Evolutionary conservation across 352 stramenopile genomes (phyloP), one percentile per base, ranked within the genome.

Genomic region (Thraustotheca clavata): DNA sequence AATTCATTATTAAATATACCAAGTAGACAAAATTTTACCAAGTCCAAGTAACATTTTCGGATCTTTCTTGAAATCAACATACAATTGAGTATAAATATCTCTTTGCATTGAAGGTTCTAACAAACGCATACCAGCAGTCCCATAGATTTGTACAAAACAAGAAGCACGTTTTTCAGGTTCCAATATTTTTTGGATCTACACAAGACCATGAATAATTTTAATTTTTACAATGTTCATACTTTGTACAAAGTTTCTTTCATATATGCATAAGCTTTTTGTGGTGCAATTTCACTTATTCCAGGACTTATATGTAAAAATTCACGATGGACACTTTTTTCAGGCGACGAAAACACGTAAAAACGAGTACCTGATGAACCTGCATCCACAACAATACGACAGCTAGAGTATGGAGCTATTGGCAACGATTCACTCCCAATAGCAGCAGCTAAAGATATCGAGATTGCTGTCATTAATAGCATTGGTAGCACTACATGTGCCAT

Each of bases 311-410:
- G 24, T 20, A 46, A 18, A 22, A 65, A 65, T 12, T 29, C 11
- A 31, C 43, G 29, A 32, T 18, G 8, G 16, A 54, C 11, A 4
- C 8, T 18, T 7, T 43, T 18, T 22, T 41, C 33, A 24, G 26
- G 20, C 4, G 8, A 50, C 8, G 36, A 9, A 16, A 65, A 24
- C 27, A 54, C 36, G 32, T 49, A 61, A 27, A 61, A 61, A 5
- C 31, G 5, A 7, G 33, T 61, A 32, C 33, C 35, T 8, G 57
- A 50, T 12, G 57, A 35, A 18, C 40, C 27, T n/a, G 57, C 57
- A n/a, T 65, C 57, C 5, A 65, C 57, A 11, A 65, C n/a, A 3
- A 65, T 32, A 8, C 57, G 57, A 31, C 57, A 65, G n/a, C 16
- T 18, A 18, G 55, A 62, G 55, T 50, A 50, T 14, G 43, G 43